phyloP scores from a whole-genome alignment of 495 filamentous ascomycete species.

The Neurospora sp. region DNA sequence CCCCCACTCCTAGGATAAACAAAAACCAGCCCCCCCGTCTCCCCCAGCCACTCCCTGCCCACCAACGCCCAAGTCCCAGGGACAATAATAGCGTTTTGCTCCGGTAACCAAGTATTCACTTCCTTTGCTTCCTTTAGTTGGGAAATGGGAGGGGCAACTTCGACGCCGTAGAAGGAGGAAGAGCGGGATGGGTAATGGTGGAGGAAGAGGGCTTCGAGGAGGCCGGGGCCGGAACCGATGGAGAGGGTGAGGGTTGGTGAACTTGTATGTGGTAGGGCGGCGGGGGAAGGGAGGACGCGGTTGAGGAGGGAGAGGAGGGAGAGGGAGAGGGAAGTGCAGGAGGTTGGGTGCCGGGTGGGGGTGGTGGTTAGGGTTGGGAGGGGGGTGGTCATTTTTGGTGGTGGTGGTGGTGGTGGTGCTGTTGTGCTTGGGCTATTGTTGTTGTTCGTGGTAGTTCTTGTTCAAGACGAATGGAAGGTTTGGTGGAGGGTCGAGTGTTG shows the following conservation, averaged over 20 bases:
- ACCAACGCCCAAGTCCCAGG: conserved; percentile 15
- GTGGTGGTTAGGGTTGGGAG: conserved; percentile 5
- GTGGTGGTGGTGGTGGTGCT: background rate
- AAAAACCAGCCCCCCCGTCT: conserved; percentile 12
- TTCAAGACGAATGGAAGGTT: background rate
- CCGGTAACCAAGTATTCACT: conserved; percentile 14
- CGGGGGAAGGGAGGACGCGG: conserved; percentile 7
- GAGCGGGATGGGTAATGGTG: conserved; percentile 4
- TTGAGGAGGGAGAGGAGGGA: conserved; percentile 14
- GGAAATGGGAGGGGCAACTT: background rate
- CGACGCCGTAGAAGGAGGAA: conserved; percentile 10
- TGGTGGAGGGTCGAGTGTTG: background rate
- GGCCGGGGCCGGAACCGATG: conserved; percentile 17
- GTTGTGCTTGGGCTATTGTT: background rate
- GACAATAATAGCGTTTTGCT: conserved; percentile 3
- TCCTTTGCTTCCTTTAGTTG: background rate
- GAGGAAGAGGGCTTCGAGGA: conserved; percentile 17
- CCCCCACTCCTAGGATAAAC: conserved; percentile 12
- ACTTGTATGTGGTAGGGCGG: too few relatives aligned
- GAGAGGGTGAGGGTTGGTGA: conserved; percentile 8
- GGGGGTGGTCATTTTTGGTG: background rate
- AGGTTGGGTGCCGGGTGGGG: conserved; percentile 10
- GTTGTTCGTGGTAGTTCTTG: background rate
- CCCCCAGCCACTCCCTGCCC: background rate
- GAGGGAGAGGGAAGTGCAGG: conserved; percentile 16